Evolutionary conservation across 2,329 filamentous ascomycete species (phyloP).

Genomic region (Aspergillus sp.): DNA sequence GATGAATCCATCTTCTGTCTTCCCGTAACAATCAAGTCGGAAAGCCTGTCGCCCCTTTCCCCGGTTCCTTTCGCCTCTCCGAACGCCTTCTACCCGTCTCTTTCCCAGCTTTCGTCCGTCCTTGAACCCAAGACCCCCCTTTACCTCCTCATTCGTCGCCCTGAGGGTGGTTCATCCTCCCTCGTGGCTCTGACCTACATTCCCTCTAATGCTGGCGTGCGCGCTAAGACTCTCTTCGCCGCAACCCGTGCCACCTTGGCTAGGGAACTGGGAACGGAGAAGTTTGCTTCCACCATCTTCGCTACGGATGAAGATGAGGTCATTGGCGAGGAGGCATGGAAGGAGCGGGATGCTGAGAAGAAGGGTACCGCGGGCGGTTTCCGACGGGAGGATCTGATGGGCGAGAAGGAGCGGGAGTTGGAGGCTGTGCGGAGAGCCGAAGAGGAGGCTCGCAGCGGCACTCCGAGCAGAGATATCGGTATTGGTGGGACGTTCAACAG

Average conservation of each 20-base stretch:
- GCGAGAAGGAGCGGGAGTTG: slow-evolving; percentile 61
- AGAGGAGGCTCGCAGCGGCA: slow-evolving; percentile 58
- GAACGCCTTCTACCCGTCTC: slow-evolving; percentile 54
- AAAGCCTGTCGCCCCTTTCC: slow-evolving; percentile 45
- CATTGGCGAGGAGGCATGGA: slow-evolving; percentile 55
- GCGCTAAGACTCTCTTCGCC: slow-evolving; percentile 67
- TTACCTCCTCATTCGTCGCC: slow-evolving; percentile 63
- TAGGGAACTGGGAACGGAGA: slow-evolving; percentile 62
- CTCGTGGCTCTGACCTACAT: slow-evolving; percentile 63
- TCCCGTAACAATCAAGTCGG: slow-evolving; percentile 49
- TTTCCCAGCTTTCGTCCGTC: slow-evolving; percentile 52
- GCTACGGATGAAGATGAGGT: slow-evolving; percentile 62
- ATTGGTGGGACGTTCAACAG: slow-evolving; percentile 44
- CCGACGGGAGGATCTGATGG: slow-evolving; percentile 56
- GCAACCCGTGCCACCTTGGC: slow-evolving; percentile 63
- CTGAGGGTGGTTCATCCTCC: slow-evolving; percentile 28
- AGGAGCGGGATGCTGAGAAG: slow-evolving; percentile 53
- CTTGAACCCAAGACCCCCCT: slow-evolving; percentile 58
- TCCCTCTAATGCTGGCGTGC: slow-evolving; percentile 63
- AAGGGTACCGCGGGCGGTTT: slow-evolving; percentile 30
- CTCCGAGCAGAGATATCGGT: slow-evolving; percentile 51
- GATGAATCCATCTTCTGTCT: slow-evolving; percentile 47
- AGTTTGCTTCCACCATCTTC: slow-evolving; percentile 61
- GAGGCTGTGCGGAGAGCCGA: slow-evolving; percentile 61
- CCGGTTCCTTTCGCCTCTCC: slow-evolving; percentile 43